A percentile compares a stretch with the other conserved stretches of the same genome.
phyloP scores from a whole-genome alignment of 768 basidiomycete species.

The Lactarius indigo region DNA sequence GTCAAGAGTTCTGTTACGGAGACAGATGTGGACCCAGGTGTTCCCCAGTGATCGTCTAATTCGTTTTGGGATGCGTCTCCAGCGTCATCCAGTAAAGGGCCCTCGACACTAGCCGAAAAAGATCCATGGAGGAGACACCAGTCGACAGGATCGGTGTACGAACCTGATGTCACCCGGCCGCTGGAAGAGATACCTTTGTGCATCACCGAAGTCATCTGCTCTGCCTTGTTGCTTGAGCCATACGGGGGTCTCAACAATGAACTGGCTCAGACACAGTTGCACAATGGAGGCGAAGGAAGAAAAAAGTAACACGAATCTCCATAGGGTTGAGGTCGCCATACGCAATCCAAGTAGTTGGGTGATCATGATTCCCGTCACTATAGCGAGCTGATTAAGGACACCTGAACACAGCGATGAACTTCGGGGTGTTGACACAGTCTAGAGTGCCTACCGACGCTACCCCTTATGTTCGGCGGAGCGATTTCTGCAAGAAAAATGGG shows the following conservation, averaged over 20 bases:
- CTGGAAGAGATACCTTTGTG: slow-evolving; percentile 44
- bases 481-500: slow-evolving; percentile 87
- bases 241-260: slow-evolving; percentile 67
- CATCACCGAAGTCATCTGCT: slow-evolving; percentile 45
- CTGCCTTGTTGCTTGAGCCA: slow-evolving; percentile 56
- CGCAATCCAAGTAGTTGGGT: slow-evolving; percentile 75
- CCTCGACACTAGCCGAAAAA: slow-evolving; percentile 10
- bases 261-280: slow-evolving; percentile 53
- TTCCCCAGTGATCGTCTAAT: slow-evolving; percentile 28
- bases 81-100: slow-evolving; percentile 28
- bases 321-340: slow-evolving; percentile 63
- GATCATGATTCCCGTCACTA: slow-evolving; percentile 84
- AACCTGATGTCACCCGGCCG: slow-evolving; percentile 19
- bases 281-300: slow-evolving; percentile 53
- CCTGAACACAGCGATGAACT: slow-evolving; percentile 38
- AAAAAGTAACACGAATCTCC: slow-evolving; percentile 68
- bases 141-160: background rate
- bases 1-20: slow-evolving; percentile 52
- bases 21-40: slow-evolving; percentile 30
- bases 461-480: slow-evolving; percentile 70
- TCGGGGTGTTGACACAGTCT: background rate
- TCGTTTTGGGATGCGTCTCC: slow-evolving; percentile 29
- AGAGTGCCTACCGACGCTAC: slow-evolving; percentile 58
- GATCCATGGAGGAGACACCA: slow-evolving; percentile 30
- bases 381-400: slow-evolving; percentile 75